Evolutionary conservation across 208 protist species (phyloP).

Genomic region (Acanthamoeba lenticulata): DNA sequence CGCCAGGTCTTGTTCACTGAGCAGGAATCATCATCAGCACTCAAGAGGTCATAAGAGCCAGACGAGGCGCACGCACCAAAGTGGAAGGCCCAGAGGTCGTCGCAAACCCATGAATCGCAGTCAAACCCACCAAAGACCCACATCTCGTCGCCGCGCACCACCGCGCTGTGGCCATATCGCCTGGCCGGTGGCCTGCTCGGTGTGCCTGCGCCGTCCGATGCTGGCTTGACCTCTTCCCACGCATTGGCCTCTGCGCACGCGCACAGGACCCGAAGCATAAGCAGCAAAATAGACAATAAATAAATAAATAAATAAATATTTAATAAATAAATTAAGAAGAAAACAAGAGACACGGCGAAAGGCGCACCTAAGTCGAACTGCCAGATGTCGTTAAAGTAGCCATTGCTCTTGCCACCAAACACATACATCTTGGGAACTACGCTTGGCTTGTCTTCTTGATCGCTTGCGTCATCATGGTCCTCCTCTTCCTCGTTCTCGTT

Average conservation of each 20-base stretch:
- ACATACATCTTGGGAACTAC: not conserved
- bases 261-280: not conserved
- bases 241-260: not conserved
- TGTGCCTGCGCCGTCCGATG: not conserved
- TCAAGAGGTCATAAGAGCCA: not conserved
- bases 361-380: not conserved
- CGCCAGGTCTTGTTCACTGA: not conserved
- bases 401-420: constrained; percentile 58
- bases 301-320: too few relatives aligned
- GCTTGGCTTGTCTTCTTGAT: not conserved
- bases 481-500: not conserved
- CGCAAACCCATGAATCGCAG: not conserved
- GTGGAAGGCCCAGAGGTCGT: not conserved
- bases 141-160: constrained; percentile 24
- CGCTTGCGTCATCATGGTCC: not conserved
- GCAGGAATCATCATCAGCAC: not conserved
- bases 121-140: constrained; percentile 23
- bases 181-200: not conserved
- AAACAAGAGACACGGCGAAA: not conserved
- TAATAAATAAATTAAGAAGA: too few relatives aligned
- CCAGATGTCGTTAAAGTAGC: constrained; percentile 39
- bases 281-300: not conserved
- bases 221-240: constrained; percentile 8
- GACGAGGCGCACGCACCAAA: not conserved
- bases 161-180: constrained; percentile 29